Conservation (phyloP, 768 basidiomycete species). For the Pisolithus marmoratus region DNA sequence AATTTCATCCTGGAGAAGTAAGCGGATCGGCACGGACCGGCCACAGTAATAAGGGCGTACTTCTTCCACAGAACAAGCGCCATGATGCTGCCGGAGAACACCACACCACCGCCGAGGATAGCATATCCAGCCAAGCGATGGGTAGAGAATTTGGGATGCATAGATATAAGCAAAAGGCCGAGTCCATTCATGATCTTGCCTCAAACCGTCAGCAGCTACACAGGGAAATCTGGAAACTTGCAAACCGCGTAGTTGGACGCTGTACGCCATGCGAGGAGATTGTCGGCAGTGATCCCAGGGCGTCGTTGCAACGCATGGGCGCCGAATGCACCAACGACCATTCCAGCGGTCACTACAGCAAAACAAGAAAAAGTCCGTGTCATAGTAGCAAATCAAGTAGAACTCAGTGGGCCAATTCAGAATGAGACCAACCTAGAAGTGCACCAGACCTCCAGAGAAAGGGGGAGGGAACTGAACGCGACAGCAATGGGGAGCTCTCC, state of each 20-base stretch:
- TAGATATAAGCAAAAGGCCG: conserved; percentile 53
- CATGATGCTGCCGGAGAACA: conserved; percentile 65
- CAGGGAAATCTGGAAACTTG: conserved; percentile 1
- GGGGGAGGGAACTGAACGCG: conserved; percentile 7
- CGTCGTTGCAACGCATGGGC: conserved; percentile 53
- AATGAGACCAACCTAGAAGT: conserved; percentile 30
- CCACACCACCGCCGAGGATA: conserved; percentile 46
- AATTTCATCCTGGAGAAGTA: conserved; percentile 35
- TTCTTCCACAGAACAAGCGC: conserved; percentile 44
- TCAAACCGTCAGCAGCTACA: conserved; percentile 6
- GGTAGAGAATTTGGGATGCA: conserved; percentile 53
- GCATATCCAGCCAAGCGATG: conserved; percentile 67
- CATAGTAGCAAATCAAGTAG: neutral
- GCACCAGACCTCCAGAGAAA: conserved; percentile 41
- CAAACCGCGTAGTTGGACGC: conserved; percentile 61
- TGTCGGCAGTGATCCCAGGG: conserved; percentile 43
- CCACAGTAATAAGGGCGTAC: conserved; percentile 21
- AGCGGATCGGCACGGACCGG: neutral
- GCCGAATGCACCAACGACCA: conserved; percentile 64
- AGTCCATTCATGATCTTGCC: conserved; percentile 64
- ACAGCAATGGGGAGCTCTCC: conserved; percentile 22
- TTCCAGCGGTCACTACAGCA: conserved; percentile 38
- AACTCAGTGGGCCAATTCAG: neutral
- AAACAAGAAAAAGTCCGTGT: neutral
- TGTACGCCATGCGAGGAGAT: conserved; percentile 54